Evolutionary conservation across 2,329 filamentous ascomycete species (phyloP).

Genomic region (Sporothrix protearum): DNA sequence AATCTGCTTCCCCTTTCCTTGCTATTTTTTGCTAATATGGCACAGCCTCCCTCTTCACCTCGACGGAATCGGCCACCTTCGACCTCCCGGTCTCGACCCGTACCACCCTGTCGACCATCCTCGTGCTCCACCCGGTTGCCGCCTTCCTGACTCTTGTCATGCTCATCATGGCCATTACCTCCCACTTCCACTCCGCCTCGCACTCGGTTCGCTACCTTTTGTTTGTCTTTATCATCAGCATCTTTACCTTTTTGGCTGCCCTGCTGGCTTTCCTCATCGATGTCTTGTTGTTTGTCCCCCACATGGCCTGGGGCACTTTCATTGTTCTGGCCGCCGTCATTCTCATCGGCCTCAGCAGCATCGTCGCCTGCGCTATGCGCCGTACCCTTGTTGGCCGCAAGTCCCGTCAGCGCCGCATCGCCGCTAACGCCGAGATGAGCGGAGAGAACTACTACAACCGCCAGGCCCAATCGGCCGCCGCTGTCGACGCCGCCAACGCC

Average conservation of each 20-base stretch:
- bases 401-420: slow-evolving; percentile 86
- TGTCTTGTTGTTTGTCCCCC: slow-evolving; percentile 89
- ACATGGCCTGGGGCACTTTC: slow-evolving; percentile 91
- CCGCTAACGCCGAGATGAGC: slow-evolving; percentile 94
- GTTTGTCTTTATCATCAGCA: slow-evolving; percentile 76
- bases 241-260: slow-evolving; percentile 78
- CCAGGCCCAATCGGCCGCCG: slow-evolving; percentile 49
- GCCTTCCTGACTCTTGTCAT: slow-evolving; percentile 81
- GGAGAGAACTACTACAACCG: slow-evolving; percentile 86
- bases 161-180: slow-evolving; percentile 71
- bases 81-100: slow-evolving; percentile 53
- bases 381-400: slow-evolving; percentile 87
- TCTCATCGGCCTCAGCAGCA: slow-evolving; percentile 72
- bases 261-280: slow-evolving; percentile 85
- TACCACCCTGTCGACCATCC: slow-evolving; percentile 72
- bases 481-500: slow-evolving; percentile 39
- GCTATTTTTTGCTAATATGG: no score
- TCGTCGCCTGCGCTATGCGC: slow-evolving; percentile 93
- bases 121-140: slow-evolving; percentile 90
- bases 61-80: slow-evolving; percentile 44
- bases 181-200: slow-evolving; percentile 82
- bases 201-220: slow-evolving; percentile 89
- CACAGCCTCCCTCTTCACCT: slow-evolving; percentile 22
- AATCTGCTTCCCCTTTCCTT: not conserved
- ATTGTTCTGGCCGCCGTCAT: slow-evolving; percentile 87